phyloP scores from a whole-genome alignment of 768 basidiomycete species.

The Lactarius sp. region DNA sequence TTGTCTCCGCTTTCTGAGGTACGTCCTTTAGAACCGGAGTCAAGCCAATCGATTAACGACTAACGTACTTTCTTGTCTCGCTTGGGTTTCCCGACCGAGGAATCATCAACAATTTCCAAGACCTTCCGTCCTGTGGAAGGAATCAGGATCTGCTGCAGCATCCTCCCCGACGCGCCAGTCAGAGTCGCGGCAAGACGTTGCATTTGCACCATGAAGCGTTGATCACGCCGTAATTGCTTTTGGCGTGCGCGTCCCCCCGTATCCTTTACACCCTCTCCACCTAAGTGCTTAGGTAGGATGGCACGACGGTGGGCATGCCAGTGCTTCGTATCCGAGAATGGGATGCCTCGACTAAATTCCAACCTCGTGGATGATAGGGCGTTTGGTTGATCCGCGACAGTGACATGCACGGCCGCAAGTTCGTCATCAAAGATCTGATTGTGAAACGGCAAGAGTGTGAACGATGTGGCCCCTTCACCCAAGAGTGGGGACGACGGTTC shows the following conservation, averaged over 20 bases:
- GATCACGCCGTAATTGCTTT: conserved; percentile 41
- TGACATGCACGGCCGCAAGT: conserved; percentile 35
- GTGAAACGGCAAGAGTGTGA: conserved; percentile 36
- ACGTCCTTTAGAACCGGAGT: neutral
- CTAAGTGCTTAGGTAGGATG: conserved; percentile 51
- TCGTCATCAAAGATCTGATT: conserved; percentile 40
- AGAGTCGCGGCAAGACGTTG: conserved; percentile 58
- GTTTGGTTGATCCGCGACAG: conserved; percentile 26
- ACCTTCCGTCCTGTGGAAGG: conserved; percentile 33
- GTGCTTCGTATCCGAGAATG: conserved; percentile 50
- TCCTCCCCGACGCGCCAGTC: conserved; percentile 55
- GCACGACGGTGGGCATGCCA: conserved; percentile 52
- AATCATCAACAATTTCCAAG: conserved; percentile 8
- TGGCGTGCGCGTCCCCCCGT: conserved; percentile 36
- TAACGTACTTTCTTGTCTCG: conserved; percentile 1
- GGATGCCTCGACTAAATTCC: conserved; percentile 37
- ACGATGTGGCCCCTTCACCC: neutral
- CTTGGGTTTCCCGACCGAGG: neutral
- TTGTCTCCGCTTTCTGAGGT: conserved; percentile 1
- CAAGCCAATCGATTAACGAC: neutral
- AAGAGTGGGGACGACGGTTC: conserved; percentile 24
- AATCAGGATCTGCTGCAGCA: conserved; percentile 52
- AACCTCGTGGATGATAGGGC: conserved; percentile 27
- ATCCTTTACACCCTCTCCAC: conserved; percentile 39
- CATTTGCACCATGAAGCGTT: conserved; percentile 52